Percentiles rank a stretch among this genome's conserved stretches.
Evolutionary conservation across 768 basidiomycete species (phyloP).

Genomic region (Ramaria sp.): DNA sequence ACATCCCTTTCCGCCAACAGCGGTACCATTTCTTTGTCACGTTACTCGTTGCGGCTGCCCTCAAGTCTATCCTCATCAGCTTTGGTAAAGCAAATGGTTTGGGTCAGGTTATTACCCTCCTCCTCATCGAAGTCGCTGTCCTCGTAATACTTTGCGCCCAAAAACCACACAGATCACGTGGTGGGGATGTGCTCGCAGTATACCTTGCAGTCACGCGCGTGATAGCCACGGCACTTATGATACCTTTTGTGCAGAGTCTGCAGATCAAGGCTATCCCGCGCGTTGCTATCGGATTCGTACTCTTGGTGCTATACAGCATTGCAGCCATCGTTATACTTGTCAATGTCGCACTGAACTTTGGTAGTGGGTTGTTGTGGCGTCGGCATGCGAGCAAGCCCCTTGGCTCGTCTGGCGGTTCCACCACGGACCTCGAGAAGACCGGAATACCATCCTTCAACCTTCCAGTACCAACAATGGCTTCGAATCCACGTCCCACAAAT

Average conservation of each 20-base stretch:
- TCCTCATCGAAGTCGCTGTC: constrained; percentile 56
- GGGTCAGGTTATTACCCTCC: constrained; percentile 56
- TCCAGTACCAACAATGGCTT: not conserved
- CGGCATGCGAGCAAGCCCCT: constrained; percentile 2
- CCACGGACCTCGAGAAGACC: constrained; percentile 2
- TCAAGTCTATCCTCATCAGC: constrained; percentile 64
- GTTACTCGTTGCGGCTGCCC: constrained; percentile 44
- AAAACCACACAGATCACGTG: constrained; percentile 55
- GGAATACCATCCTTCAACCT: not conserved
- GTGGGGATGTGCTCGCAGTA: constrained; percentile 58
- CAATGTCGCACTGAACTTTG: constrained; percentile 47
- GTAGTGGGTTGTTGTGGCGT: constrained; percentile 3
- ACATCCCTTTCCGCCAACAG: constrained; percentile 51
- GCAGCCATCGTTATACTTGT: constrained; percentile 58
- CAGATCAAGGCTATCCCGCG: constrained; percentile 65
- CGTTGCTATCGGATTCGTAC: constrained; percentile 68
- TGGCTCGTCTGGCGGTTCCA: constrained; percentile 2
- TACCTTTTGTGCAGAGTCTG: constrained; percentile 64
- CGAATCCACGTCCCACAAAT: not conserved
- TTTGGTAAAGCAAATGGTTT: constrained; percentile 49
- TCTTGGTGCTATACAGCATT: constrained; percentile 60
- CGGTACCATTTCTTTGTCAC: constrained; percentile 61
- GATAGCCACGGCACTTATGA: constrained; percentile 55
- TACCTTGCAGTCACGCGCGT: constrained; percentile 61
- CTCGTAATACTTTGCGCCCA: constrained; percentile 30